These are phyloP conservation scores for Leucoagaricus sp. DNA, from an alignment of 1,284 basidiomycete species.

Conservation along the genomic window DNA sequence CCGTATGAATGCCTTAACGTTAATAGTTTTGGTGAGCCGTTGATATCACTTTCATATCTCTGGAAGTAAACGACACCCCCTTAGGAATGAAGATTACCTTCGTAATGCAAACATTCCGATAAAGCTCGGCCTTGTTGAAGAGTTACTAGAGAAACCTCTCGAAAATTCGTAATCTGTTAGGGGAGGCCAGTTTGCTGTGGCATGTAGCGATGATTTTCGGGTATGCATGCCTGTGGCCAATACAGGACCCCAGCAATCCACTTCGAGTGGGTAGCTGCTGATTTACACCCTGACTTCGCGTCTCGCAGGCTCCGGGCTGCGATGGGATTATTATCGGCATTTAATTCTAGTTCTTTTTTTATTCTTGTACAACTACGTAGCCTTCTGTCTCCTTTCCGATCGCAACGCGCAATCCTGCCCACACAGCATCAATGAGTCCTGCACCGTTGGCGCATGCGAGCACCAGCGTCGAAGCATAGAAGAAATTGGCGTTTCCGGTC, in stretches of 20 bases:
- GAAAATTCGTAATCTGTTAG: background rate
- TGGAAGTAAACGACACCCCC: constrained; percentile 2
- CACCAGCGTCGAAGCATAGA: constrained; percentile 94
- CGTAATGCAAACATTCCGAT: constrained; percentile 59
- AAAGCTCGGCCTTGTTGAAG: constrained; percentile 53
- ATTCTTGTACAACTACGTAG: constrained; percentile 61
- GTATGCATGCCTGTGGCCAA: no score
- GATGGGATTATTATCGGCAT: no score
- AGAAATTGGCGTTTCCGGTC: constrained; percentile 98
- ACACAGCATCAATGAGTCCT: constrained; percentile 80
- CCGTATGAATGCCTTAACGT: background rate
- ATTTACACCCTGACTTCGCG: no score
- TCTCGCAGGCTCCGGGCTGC: no score
- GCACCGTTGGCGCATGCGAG: constrained; percentile 88
- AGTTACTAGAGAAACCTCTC: constrained; percentile 38
- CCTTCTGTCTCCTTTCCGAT: constrained; percentile 58
- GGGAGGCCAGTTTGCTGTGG: background rate
- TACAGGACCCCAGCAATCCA: no score
- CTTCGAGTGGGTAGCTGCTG: no score
- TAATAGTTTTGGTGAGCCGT: constrained; percentile 37
- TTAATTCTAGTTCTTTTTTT: constrained; percentile 15
- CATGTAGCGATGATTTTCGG: no score
- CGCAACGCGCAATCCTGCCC: constrained; percentile 74
- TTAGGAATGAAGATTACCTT: constrained; percentile 83
- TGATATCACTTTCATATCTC: no score